Evolutionary conservation across 2,329 filamentous ascomycete genomes (phyloP).

Genomic region (Stagonosporopsis cucurbitacearum): DNA sequence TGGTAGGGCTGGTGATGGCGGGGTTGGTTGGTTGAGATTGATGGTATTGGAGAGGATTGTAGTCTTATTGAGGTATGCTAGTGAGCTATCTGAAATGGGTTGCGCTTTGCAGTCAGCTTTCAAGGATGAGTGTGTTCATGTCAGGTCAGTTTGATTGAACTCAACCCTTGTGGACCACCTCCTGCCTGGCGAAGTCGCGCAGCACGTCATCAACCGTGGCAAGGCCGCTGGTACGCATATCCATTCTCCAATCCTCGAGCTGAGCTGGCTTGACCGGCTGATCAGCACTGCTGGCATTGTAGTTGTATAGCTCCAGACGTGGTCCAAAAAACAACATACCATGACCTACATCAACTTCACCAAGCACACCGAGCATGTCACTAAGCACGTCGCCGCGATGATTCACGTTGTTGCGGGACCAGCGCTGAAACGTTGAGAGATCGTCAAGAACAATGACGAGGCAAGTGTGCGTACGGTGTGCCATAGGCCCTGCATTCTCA

Average conservation of each 20-base stretch:
- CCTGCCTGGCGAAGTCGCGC: not conserved
- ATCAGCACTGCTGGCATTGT: conserved; percentile 11
- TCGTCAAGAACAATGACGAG: conserved; percentile 36
- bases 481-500: not conserved
- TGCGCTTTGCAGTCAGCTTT: not conserved
- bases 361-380: conserved; percentile 23
- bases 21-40: conserved; percentile 24
- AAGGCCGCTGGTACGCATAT: conserved; percentile 12
- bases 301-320: conserved; percentile 35
- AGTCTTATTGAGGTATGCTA: not conserved
- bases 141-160: not conserved
- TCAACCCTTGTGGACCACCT: not conserved
- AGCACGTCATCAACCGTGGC: conserved; percentile 13
- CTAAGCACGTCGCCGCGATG: conserved; percentile 32
- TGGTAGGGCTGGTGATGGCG: conserved; percentile 48
- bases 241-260: conserved; percentile 12
- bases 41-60: not conserved
- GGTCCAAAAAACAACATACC: conserved; percentile 36
- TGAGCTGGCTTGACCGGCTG: not conserved
- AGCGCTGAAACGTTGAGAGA: conserved; percentile 19
- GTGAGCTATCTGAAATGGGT: not conserved
- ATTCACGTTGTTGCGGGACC: conserved; percentile 11
- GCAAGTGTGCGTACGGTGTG: conserved; percentile 25
- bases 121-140: not conserved
- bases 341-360: conserved; percentile 23